A percentile compares a stretch with the other conserved stretches of the same genome.
phyloP scores from a whole-genome alignment of 306 rosid genomes.

The Castanea crenata region DNA sequence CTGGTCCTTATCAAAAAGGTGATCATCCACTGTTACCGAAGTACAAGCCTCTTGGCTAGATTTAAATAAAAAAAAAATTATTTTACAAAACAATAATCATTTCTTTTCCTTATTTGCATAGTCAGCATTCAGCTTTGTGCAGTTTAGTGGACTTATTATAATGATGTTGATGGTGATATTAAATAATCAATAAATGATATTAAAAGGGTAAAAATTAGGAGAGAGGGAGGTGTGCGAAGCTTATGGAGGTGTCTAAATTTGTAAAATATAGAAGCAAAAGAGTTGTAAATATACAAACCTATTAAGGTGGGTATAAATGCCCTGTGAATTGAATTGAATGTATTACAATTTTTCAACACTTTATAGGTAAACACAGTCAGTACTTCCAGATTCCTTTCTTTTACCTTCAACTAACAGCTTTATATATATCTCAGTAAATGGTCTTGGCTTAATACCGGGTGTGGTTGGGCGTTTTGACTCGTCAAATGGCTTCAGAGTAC shows the following conservation, averaged over 20 bases:
- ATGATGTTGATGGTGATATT: background rate
- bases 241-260: background rate
- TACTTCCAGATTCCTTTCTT: background rate
- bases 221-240: background rate
- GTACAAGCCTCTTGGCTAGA: no score
- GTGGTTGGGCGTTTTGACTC: constrained; percentile 90
- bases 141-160: background rate
- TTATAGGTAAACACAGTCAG: background rate
- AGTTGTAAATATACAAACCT: background rate
- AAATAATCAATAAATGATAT: background rate
- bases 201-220: no score
- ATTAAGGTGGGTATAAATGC: background rate
- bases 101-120: background rate
- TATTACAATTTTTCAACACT: constrained; percentile 9
- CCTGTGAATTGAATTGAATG: background rate
- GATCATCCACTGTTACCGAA: no score
- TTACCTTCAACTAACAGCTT: constrained; percentile 22
- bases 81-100: background rate
- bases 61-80: no score
- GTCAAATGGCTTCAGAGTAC: constrained; percentile 84
- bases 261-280: background rate
- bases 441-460: constrained; percentile 96
- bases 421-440: constrained; percentile 65
- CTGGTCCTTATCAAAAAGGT: no score
- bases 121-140: background rate